phyloP scores from a whole-genome alignment of 768 basidiomycete genomes.

The Leccinum pellstonianum region DNA sequence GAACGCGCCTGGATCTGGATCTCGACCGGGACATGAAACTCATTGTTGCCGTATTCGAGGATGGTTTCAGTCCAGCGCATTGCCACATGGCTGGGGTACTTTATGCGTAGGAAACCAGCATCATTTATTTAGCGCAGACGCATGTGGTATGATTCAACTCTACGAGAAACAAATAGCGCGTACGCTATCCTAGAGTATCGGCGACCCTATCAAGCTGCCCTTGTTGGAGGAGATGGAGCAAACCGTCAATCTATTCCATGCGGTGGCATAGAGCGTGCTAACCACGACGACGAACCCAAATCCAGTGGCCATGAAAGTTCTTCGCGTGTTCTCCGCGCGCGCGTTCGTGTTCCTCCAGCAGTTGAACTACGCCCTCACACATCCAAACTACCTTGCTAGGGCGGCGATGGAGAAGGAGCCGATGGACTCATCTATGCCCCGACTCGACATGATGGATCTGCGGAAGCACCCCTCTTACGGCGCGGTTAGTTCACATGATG shows the following conservation, averaged over 20 bases:
- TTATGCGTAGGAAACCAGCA: constrained; percentile 55
- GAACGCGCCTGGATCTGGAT: constrained; percentile 54
- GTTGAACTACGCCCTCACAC: constrained; percentile 85
- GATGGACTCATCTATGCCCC: constrained; percentile 32
- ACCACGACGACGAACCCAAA: constrained; percentile 19
- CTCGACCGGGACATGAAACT: constrained; percentile 81
- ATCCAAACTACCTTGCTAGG: constrained; percentile 85
- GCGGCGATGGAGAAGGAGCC: constrained; percentile 62
- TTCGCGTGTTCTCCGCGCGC: constrained; percentile 67
- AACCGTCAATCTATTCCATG: constrained; percentile 72
- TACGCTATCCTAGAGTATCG: constrained; percentile 80
- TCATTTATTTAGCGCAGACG: constrained; percentile 82
- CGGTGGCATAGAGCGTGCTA: constrained; percentile 54
- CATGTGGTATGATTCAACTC: constrained; percentile 81
- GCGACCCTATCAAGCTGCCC: constrained; percentile 71
- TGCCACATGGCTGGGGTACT: constrained; percentile 54
- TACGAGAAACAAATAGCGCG: constrained; percentile 78
- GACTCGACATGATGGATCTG: constrained; percentile 54
- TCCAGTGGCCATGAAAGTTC: constrained; percentile 58
- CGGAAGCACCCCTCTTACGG: constrained; percentile 67
- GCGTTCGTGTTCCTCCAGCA: constrained; percentile 82
- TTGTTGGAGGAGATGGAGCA: constrained; percentile 83
- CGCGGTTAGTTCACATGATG: constrained; percentile 68
- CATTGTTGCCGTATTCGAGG: constrained; percentile 76
- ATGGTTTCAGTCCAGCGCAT: constrained; percentile 47